A percentile compares a stretch with the other conserved stretches of the same genome.
Evolutionary conservation across 1,139 yeast genomes (phyloP).

Genomic region (Geotrichum candidum): DNA sequence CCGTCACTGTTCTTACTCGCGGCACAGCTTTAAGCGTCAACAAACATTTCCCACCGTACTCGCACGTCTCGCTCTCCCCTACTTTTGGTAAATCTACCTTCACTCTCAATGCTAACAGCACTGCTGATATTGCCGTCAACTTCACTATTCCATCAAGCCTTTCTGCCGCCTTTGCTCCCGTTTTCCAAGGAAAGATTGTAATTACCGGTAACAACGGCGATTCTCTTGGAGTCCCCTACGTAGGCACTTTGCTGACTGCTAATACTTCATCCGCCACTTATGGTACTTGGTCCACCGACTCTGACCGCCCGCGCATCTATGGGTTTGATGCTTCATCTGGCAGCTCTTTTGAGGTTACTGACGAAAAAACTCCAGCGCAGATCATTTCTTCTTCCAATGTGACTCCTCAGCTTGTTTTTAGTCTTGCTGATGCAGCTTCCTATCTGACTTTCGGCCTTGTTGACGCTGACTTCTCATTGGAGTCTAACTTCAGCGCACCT

Average conservation of each 20-base stretch:
- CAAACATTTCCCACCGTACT: constrained; percentile 18
- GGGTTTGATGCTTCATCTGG: background rate
- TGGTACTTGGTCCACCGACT: constrained; percentile 5
- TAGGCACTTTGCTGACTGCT: constrained; percentile 1
- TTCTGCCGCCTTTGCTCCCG: constrained; percentile 1
- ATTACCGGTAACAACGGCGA: constrained; percentile 5
- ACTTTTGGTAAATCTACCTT: background rate
- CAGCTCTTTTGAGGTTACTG: background rate
- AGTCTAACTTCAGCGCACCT: constrained; percentile 4
- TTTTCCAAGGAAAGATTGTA: constrained; percentile 10
- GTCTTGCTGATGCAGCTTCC: constrained; percentile 4
- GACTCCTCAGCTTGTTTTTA: constrained; percentile 7
- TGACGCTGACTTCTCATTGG: background rate
- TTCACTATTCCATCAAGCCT: constrained; percentile 2
- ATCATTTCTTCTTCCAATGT: background rate
- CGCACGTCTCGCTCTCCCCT: constrained; percentile 3
- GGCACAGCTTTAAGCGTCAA: background rate
- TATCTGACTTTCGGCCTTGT: constrained; percentile 11
- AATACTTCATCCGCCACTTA: background rate
- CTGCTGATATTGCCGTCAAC: constrained; percentile 1
- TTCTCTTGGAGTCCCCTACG: constrained; percentile 4
- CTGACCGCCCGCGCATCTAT: constrained; percentile 3
- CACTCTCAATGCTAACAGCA: constrained; percentile 3
- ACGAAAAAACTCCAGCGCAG: background rate
- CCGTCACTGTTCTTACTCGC: constrained; percentile 16